These are phyloP conservation scores for Teratosphaeria epicoccoides DNA, from an alignment of 2,329 filamentous ascomycete genomes.

Conservation along the genomic window DNA sequence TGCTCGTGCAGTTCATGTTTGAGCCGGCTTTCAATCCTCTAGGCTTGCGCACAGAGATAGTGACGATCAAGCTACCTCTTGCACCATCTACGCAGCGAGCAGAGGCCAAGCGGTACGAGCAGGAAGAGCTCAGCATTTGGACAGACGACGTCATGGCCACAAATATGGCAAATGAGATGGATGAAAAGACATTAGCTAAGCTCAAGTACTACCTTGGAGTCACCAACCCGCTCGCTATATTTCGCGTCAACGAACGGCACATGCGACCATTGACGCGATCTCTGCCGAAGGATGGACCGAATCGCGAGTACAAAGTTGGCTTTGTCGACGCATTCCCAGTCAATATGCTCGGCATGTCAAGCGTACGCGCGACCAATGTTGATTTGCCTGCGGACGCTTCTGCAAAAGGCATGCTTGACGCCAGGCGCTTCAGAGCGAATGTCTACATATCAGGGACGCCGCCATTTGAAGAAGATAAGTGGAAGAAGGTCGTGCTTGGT, in stretches of 20 bases:
- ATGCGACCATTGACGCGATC: constrained; percentile 50
- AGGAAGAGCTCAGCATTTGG: constrained; percentile 56
- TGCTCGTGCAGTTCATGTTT: constrained; percentile 56
- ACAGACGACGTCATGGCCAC: constrained; percentile 43
- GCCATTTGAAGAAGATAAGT: constrained; percentile 59
- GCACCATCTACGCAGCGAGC: constrained; percentile 50
- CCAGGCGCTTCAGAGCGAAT: constrained; percentile 59
- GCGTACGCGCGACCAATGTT: constrained; percentile 50
- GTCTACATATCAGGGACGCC: constrained; percentile 56
- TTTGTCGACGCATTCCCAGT: constrained; percentile 66
- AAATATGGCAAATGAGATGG: constrained; percentile 36
- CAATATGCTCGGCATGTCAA: constrained; percentile 55
- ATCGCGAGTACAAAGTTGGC: constrained; percentile 52
- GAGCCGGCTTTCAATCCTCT: constrained; percentile 24
- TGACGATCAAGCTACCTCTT: constrained; percentile 57
- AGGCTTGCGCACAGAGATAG: constrained; percentile 30
- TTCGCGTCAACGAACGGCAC: constrained; percentile 49
- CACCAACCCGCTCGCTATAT: constrained; percentile 54
- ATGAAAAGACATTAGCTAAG: constrained; percentile 49
- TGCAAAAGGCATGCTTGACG: constrained; percentile 42
- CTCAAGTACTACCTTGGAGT: constrained; percentile 57
- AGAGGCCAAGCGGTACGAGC: constrained; percentile 47
- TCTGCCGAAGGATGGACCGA: constrained; percentile 54
- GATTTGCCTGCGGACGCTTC: constrained; percentile 44
- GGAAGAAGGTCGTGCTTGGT: constrained; percentile 51